phyloP scores from a whole-genome alignment of 495 filamentous ascomycete genomes.

The Apodospora peruviana region DNA sequence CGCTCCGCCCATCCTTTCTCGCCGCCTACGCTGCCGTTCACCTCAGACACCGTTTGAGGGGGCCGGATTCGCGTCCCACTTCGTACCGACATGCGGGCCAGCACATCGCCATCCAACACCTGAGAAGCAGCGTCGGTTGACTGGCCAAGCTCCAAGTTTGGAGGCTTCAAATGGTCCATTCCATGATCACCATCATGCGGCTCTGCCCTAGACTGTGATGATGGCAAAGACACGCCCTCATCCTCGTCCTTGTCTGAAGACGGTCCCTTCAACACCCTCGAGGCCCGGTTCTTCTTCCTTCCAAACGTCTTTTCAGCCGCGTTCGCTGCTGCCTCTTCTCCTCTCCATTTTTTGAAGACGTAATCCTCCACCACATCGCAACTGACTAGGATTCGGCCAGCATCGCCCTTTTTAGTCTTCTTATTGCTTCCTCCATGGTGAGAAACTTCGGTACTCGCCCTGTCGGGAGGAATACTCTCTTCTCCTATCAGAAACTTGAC shows the following conservation, averaged over 20 bases:
- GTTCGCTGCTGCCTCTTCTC: slow-evolving; percentile 12
- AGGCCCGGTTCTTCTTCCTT: slow-evolving; percentile 26
- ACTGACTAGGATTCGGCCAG: slow-evolving; percentile 12
- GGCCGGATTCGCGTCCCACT: slow-evolving; percentile 26
- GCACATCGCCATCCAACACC: not conserved
- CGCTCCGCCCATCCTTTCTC: slow-evolving; percentile 38
- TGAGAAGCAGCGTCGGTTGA: not conserved
- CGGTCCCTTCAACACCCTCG: slow-evolving; percentile 14
- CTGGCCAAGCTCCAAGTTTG: not conserved
- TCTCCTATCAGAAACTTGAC: slow-evolving; percentile 1
- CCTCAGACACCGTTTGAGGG: slow-evolving; percentile 30
- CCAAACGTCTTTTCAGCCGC: slow-evolving; percentile 27
- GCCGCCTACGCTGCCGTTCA: slow-evolving; percentile 39
- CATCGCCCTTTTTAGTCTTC: slow-evolving; percentile 12
- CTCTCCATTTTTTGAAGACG: too few relatives aligned
- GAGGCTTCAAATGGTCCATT: not conserved
- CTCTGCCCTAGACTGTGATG: too few relatives aligned
- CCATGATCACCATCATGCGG: not conserved
- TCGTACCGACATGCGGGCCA: slow-evolving; percentile 5
- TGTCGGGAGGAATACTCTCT: not conserved
- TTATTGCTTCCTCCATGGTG: not conserved
- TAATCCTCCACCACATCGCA: slow-evolving; percentile 24
- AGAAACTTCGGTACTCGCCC: not conserved
- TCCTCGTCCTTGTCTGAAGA: not conserved
- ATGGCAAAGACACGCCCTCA: not conserved